These are phyloP conservation scores for Lactarius akahatsu DNA, from an alignment of 768 basidiomycete genomes.

Conservation along the genomic window DNA sequence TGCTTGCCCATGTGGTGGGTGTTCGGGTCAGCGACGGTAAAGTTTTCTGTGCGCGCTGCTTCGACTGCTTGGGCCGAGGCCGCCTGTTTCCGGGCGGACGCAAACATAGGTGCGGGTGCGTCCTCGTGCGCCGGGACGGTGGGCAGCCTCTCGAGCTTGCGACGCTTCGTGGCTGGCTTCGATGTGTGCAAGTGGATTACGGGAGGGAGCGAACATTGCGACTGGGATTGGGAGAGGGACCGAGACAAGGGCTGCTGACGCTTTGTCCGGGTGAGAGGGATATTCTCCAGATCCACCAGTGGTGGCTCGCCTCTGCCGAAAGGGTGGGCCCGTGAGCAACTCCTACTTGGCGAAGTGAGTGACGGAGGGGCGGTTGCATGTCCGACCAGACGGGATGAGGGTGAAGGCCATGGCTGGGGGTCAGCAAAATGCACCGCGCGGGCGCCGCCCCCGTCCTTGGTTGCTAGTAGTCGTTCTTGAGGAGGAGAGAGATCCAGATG, in stretches of 20 bases:
- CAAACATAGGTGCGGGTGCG: neutral
- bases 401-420: neutral
- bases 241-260: neutral
- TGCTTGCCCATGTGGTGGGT: no score
- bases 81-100: neutral
- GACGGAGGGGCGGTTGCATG: neutral
- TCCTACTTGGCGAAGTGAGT: no score
- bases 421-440: neutral
- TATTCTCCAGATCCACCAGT: constrained; percentile 5
- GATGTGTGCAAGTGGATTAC: no score
- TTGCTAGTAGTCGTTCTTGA: neutral
- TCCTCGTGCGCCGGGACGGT: neutral
- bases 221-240: neutral
- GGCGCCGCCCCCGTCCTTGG: neutral
- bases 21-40: neutral
- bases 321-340: neutral
- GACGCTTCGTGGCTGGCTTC: constrained; percentile 3
- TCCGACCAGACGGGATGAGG: neutral
- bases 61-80: no score
- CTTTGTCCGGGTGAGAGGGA: neutral
- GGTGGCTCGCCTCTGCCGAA: neutral
- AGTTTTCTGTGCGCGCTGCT: neutral
- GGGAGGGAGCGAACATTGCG: neutral
- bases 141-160: constrained; percentile 7
- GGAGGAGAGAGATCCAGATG: neutral